Base-by-base conservation (phyloP, 768 basidiomycete genomes). In the Hysterangium stoloniferum region DNA sequence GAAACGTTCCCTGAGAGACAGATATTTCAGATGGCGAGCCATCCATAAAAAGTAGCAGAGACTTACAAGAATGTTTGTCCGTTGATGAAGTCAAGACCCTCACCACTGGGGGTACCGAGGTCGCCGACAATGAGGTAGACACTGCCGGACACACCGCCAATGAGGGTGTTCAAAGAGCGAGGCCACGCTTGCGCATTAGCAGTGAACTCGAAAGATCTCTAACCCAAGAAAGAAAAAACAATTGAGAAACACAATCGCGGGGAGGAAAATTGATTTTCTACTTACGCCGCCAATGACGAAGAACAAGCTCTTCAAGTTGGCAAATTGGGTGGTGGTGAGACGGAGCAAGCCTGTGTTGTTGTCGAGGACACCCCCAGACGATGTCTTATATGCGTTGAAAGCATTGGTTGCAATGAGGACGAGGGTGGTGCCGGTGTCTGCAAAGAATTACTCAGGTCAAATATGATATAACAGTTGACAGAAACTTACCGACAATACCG, bases 401-500 rank as follows among this genome's bases (percentile, higher is more conserved):
- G 67, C 68, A 48, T 67, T 65, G 11, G 52, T 56, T 6, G 61
- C 54, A 17, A 64, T 33, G 28, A 58, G 54, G 9, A 61, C 34
- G n/a, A 64, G 57, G 25, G 64, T 61, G 22, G 64, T 63, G 40
- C 49, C 49, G 27, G 49, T 29, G 22, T 51, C 49, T 31, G 35
- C 45, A 24, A 46, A 6, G 12, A 9, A 17, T 12, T 31, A 31
- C 12, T 15, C 13, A 31, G 6, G 20, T 24, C 13, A 28, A 29
- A 19, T 8, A 34, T 33, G 25, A n/a, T 15, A 17, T 24, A 22
- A 36, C 11, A 4, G 6, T 24, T 20, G 28, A 48, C 35, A 28
- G 78, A 77, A 38, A 75, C 73, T 8, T 74, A 58, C 77, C 77
- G 33, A 82, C 76, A 52, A 82, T 77, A 52, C 80, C 80, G 27